Conservation (phyloP, 345 rosid genomes). For the Clarkia xantiana region DNA sequence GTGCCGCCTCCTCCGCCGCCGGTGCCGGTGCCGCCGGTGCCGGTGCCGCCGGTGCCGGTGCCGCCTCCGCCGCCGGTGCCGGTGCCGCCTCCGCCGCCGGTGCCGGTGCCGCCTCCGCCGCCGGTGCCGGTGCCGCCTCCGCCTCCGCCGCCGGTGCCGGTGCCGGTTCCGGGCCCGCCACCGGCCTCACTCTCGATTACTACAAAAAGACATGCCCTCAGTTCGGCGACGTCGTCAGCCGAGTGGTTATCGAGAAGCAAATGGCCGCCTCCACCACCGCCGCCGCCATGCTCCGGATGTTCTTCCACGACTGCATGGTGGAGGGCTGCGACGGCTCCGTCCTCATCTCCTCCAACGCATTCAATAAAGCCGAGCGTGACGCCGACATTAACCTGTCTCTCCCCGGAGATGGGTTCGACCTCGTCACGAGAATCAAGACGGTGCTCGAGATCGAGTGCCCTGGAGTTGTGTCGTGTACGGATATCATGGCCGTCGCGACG, state of each 20-base stretch:
- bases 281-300: conserved; percentile 51
- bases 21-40: not conserved
- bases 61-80: not conserved
- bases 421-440: conserved; percentile 39
- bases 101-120: too few species aligned
- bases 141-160: not conserved
- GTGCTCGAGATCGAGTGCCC: conserved; percentile 67
- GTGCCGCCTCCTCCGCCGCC: not conserved
- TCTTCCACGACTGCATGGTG: conserved; percentile 67
- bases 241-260: conserved; percentile 35
- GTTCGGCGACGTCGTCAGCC: conserved; percentile 24
- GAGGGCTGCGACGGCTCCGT: conserved; percentile 64
- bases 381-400: conserved; percentile 40
- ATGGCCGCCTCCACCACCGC: conserved; percentile 47
- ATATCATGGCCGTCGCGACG: conserved; percentile 48
- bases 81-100: not conserved
- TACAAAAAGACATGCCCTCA: conserved; percentile 48
- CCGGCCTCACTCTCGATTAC: conserved; percentile 21
- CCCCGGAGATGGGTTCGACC: conserved; percentile 68
- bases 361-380: conserved; percentile 49
- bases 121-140: not conserved
- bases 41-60: not conserved
- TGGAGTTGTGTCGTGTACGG: conserved; percentile 47
- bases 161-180: not conserved
- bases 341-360: conserved; percentile 45